Base-by-base conservation (phyloP, 108 stramenopile genomes). In the Skeletonema tropicum region DNA sequence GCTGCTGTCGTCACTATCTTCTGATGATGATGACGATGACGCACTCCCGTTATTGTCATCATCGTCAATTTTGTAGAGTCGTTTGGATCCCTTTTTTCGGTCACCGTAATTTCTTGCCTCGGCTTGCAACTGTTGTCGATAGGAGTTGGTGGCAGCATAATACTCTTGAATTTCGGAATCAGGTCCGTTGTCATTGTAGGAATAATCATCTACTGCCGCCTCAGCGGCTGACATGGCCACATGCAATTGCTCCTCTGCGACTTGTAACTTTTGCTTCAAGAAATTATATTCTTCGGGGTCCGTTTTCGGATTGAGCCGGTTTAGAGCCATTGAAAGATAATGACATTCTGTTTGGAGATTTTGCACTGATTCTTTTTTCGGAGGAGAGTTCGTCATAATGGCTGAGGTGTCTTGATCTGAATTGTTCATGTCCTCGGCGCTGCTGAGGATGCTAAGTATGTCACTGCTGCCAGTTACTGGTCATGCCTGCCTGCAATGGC, bases 261-360 rank as follows among this genome's bases (percentile, higher is more conserved):
- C 3, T 9, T 9, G 15, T 10, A 55, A 23, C 25, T 55, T 55
- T 21, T 55, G 21, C 23, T 55, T 21, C 52, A 55, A 25, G 52
- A 55, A 55, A 21, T 23, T 55, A 8, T 55, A 55, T 23, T 55
- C 52, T 23, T 55, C 52, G 6, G 52, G 23, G 9, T 55, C 52
- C 7, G 42, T 45, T 45, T 55, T 55, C 5, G 19, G 3, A 55
- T 55, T 55, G 23, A 55, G 19, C 6, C 52, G 52, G 52, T 55
- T 55, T 5, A 55, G 52, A 10, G 52, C 52, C 52, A 23, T 10
- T 7, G 23, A 10, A 9, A 55, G 52, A n/a, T 55, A 55, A 23
- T 55, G 52, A 10, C 52, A 55, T 11, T 55, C 52, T n/a, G 52
- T 55, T 55, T 55, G 52, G 23, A 55, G 52, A 55, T 55, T 55